Evolutionary conservation across 345 rosid species (phyloP).

Genomic region (Camelina neglecta): DNA sequence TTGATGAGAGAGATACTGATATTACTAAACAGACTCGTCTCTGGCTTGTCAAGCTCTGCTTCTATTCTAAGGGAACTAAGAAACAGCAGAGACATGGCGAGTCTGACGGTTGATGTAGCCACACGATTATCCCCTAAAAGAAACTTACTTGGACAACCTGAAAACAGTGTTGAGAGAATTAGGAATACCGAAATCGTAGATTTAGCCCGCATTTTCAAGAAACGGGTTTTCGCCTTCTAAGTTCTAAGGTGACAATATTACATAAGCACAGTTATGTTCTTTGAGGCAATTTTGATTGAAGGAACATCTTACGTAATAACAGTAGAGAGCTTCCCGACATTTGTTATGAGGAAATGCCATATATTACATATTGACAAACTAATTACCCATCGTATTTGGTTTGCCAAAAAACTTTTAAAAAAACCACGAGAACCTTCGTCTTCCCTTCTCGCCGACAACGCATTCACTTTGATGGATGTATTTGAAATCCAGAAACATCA

Average conservation of each 20-base stretch:
- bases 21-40: conserved; percentile 78
- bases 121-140: conserved; percentile 65
- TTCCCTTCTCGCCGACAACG: too few relatives aligned
- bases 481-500: too few relatives aligned
- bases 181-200: conserved; percentile 69
- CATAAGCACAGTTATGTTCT: too few relatives aligned
- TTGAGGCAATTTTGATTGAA: not conserved
- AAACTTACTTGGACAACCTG: conserved; percentile 35
- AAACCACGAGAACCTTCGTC: too few relatives aligned
- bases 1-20: conserved; percentile 81
- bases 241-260: conserved; percentile 57
- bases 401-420: too few relatives aligned
- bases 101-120: conserved; percentile 72
- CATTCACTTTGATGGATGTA: too few relatives aligned
- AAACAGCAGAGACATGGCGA: conserved; percentile 75
- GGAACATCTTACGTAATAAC: too few relatives aligned
- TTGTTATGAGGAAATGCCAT: too few relatives aligned
- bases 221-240: conserved; percentile 66
- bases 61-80: conserved; percentile 61
- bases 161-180: conserved; percentile 47
- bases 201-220: conserved; percentile 67
- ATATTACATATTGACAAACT: too few relatives aligned
- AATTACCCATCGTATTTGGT: too few relatives aligned
- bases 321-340: too few relatives aligned
- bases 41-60: conserved; percentile 62